These are phyloP conservation scores for Chaetomium strumarium DNA, from an alignment of 2,329 filamentous ascomycete genomes.

Conservation along the genomic window DNA sequence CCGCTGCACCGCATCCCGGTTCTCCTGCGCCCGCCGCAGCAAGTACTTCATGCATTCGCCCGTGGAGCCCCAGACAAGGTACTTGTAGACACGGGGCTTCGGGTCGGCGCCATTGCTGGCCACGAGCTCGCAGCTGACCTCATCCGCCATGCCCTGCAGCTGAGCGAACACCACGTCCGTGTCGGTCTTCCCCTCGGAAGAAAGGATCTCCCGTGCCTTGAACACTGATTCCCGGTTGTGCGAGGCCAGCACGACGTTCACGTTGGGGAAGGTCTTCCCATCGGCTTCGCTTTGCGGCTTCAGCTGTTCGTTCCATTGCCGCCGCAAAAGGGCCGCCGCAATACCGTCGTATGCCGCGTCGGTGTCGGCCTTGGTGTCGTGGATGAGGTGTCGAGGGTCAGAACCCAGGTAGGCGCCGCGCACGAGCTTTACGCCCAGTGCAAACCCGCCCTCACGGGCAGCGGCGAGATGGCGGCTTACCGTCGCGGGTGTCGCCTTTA, in stretches of 20 bases:
- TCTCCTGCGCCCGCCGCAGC: constrained; percentile 65
- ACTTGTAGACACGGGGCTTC: constrained; percentile 50
- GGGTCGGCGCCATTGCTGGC: constrained; percentile 10
- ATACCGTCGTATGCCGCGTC: constrained; percentile 68
- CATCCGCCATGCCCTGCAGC: constrained; percentile 93
- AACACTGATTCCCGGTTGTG: constrained; percentile 74
- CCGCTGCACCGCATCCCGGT: constrained; percentile 61
- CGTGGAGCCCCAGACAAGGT: constrained; percentile 63
- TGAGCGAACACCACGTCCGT: constrained; percentile 62
- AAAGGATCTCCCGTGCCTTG: constrained; percentile 47
- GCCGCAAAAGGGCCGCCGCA: constrained; percentile 59
- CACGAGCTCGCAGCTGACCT: constrained; percentile 65
- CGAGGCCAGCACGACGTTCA: constrained; percentile 68
- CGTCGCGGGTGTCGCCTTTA: constrained; percentile 55
- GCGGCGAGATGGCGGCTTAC: constrained; percentile 54
- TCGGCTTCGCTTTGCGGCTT: constrained; percentile 33
- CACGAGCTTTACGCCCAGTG: constrained; percentile 68
- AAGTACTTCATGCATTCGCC: constrained; percentile 85
- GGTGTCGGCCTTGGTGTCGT: constrained; percentile 66
- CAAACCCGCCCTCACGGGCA: constrained; percentile 56
- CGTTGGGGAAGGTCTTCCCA: constrained; percentile 43
- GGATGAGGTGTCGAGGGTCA: constrained; percentile 64
- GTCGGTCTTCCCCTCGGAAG: constrained; percentile 32
- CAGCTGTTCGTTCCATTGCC: constrained; percentile 54
- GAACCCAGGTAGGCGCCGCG: constrained; percentile 67